A percentile compares a stretch with the other conserved stretches of the same genome.
Evolutionary conservation across 83 land plant genomes (phyloP).

Genomic region (Thuja plicata): DNA sequence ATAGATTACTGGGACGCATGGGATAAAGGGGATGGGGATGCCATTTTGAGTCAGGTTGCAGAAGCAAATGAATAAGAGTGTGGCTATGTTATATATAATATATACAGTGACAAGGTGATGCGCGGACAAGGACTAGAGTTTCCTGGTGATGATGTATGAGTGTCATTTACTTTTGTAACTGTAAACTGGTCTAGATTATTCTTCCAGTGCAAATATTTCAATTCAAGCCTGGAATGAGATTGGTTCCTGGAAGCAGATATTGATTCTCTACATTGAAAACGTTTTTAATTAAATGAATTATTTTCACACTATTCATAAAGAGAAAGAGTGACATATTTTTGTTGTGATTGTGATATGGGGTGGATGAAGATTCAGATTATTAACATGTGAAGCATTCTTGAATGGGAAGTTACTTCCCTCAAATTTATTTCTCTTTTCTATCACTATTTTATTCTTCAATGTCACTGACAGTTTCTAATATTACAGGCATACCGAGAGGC

Average conservation of each 20-base stretch:
- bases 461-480: neutral
- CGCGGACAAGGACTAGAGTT: neutral
- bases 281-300: neutral
- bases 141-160: neutral
- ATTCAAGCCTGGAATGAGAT: neutral
- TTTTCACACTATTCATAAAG: neutral
- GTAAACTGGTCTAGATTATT: neutral
- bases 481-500: constrained; percentile 82
- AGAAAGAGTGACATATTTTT: neutral
- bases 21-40: neutral
- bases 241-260: neutral
- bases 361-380: neutral
- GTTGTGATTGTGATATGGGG: neutral
- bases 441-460: neutral
- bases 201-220: neutral
- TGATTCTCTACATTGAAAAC: neutral
- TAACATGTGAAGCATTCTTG: neutral
- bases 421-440: neutral
- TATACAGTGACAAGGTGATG: too few species aligned
- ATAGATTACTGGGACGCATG: neutral
- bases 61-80: neutral
- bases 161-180: neutral
- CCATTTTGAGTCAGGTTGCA: neutral
- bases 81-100: neutral
- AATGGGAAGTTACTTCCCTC: neutral